Percentiles rank a stretch among this genome's conserved stretches.
Conservation (phyloP, 805 yeast genomes). For the Metschnikowia henanensis region DNA sequence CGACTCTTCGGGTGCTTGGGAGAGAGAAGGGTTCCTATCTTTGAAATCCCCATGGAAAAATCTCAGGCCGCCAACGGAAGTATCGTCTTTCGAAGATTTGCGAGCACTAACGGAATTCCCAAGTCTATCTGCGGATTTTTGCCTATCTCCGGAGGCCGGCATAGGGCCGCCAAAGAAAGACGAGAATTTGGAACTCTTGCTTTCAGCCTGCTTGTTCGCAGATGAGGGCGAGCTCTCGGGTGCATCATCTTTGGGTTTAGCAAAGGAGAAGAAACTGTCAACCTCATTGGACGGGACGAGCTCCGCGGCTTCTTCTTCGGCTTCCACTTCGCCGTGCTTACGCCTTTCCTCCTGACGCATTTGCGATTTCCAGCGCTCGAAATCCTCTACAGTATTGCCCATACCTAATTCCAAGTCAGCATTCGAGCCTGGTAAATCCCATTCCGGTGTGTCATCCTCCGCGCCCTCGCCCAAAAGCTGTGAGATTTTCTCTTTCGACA, state of each 20-base stretch:
- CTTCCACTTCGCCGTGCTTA: slow-evolving; percentile 41
- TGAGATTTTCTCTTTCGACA: slow-evolving; percentile 34
- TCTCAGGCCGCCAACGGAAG: slow-evolving; percentile 11
- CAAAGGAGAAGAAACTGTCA: slow-evolving; percentile 44
- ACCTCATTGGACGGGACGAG: slow-evolving; percentile 35
- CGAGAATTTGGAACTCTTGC: slow-evolving; percentile 26
- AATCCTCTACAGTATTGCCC: slow-evolving; percentile 57
- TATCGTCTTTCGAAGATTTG: not conserved
- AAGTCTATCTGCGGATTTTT: not conserved
- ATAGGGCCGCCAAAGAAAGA: slow-evolving; percentile 18
- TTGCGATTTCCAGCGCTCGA: slow-evolving; percentile 57
- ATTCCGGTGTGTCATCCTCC: slow-evolving; percentile 40
- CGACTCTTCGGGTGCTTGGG: not conserved
- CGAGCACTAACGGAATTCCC: not conserved
- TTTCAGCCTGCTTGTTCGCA: slow-evolving; percentile 14
- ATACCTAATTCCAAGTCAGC: slow-evolving; percentile 27
- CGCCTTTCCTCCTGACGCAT: slow-evolving; percentile 52
- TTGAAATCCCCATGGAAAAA: slow-evolving; percentile 8
- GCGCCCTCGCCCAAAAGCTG: slow-evolving; percentile 36
- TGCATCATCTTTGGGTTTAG: slow-evolving; percentile 27
- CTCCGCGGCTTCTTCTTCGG: slow-evolving; percentile 9
- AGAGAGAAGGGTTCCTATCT: not conserved
- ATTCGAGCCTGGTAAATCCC: slow-evolving; percentile 35
- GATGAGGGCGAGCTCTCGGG: slow-evolving; percentile 6
- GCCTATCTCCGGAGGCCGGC: not conserved